Base-by-base conservation (phyloP, 179 eudicot species). In the Gypsophila paniculata region DNA sequence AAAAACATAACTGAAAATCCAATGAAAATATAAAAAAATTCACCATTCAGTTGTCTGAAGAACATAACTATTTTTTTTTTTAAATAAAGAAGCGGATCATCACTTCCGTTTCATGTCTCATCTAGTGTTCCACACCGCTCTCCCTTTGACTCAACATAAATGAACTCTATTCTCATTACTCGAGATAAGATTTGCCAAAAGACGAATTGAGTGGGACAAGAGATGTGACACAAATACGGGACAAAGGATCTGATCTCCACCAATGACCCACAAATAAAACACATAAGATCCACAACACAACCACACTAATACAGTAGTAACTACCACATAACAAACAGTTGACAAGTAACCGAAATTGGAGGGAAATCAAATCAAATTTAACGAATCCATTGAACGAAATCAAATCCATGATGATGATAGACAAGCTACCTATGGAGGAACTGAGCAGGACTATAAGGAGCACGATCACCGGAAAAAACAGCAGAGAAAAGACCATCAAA, bases 381-480 rank as follows among this genome's bases (percentile, higher is more conserved):
- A 29, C 4, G 2, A 29, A 29, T n/a, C n/a, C n/a, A 29, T 1
- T 29, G 34, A 29, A 29, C 34, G 34, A 29, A 29, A 29, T 29
- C 34, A 29, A 65, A 53, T 39, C 23, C 13, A 70, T 3, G 39
- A 67, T 38, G 48, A 23, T 11, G 34, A 29, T 29, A 29, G 32
- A 44, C 15, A 22, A 42, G 46, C 46, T 42, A 42, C 46, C 46
- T 42, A 44, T 85, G 65, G 10, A 85, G 81, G 25, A 85, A 82
- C 54, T 82, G 82, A 21, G 88, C 86, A n/a, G 88, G 88, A 46
- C 81, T 85, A 73, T 78, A 82, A 52, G 88, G 88, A 23, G 79
- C 34, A 9, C 81, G 81, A 66, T 80, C 83, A 53, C 88, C 88
- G 1, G 88, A 85, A 58, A 82, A 85, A 39, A 81, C 82, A 34